phyloP scores from a whole-genome alignment of 2,329 filamentous ascomycete genomes.

The Penicillium sp. region DNA sequence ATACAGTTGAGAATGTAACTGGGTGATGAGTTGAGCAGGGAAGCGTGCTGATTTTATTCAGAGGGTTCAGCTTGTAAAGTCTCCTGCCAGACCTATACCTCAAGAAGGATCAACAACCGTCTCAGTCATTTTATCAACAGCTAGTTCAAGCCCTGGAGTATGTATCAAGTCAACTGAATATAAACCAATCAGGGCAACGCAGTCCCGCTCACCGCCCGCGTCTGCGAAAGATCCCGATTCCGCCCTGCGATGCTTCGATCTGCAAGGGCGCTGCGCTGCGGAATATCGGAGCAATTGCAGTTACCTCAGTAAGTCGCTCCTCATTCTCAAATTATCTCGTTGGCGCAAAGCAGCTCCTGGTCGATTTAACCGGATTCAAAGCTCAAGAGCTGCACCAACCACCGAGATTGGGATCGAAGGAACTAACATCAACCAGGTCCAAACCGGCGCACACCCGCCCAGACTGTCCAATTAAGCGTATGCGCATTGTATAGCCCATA shows the following conservation, averaged over 20 bases:
- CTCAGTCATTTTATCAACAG: not conserved
- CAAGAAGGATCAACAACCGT: not conserved
- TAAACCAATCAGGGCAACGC: not conserved
- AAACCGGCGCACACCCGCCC: constrained; percentile 16
- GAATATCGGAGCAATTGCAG: constrained; percentile 21
- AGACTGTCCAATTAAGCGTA: constrained; percentile 16
- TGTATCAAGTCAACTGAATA: not conserved
- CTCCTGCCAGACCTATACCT: not conserved
- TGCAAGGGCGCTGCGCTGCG: constrained; percentile 16
- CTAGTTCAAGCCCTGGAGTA: no score
- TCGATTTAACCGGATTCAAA: not conserved
- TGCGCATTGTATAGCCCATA: constrained; percentile 4
- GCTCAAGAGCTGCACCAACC: not conserved
- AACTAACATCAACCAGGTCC: constrained; percentile 16
- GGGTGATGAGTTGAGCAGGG: no score
- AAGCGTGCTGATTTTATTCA: no score
- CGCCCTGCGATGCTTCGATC: constrained; percentile 15
- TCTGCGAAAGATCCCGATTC: constrained; percentile 17
- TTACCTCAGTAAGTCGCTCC: constrained; percentile 7
- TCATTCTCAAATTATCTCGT: not conserved
- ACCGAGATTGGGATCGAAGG: constrained; percentile 2
- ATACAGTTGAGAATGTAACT: not conserved
- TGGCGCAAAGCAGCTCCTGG: not conserved
- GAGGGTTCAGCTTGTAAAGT: not conserved
- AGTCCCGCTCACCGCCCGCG: constrained; percentile 16